Percentiles rank a stretch among this genome's conserved stretches.
Evolutionary conservation across 192 early-diverging fungal species (phyloP).

Genomic region (Allomyces macrogynus): DNA sequence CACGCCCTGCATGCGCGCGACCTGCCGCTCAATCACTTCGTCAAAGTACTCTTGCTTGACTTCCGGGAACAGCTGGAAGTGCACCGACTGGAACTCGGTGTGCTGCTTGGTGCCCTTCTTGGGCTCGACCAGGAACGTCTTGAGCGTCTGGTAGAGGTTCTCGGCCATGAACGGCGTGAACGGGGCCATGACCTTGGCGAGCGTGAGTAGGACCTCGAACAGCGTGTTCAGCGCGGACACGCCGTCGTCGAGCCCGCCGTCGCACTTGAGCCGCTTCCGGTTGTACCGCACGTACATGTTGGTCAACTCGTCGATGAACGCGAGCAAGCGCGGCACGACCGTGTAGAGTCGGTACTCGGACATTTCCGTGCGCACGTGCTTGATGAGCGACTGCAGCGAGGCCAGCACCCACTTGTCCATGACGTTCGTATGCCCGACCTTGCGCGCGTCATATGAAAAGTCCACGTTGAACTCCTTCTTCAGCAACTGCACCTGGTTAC

Average conservation of each 20-base stretch:
- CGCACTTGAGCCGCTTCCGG: slow-evolving; percentile 89
- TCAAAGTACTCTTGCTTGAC: slow-evolving; percentile 91
- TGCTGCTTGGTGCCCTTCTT: neutral
- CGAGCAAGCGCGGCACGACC: slow-evolving; percentile 77
- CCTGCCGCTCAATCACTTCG: slow-evolving; percentile 77
- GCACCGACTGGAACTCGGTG: slow-evolving; percentile 66
- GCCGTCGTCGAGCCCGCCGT: slow-evolving; percentile 71
- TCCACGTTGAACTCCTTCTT: slow-evolving; percentile 67
- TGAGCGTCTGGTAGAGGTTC: slow-evolving; percentile 90
- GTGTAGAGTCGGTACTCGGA: slow-evolving; percentile 88
- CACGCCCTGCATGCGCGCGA: slow-evolving; percentile 86
- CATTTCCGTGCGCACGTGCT: slow-evolving; percentile 90
- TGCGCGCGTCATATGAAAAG: slow-evolving; percentile 55
- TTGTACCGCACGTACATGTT: slow-evolving; percentile 99
- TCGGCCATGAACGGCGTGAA: slow-evolving; percentile 96
- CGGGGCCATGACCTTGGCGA: slow-evolving; percentile 79
- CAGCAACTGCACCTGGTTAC: slow-evolving; percentile 64
- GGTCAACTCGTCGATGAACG: slow-evolving; percentile 80
- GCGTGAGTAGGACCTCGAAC: slow-evolving; percentile 83
- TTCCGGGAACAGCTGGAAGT: slow-evolving; percentile 89
- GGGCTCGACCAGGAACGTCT: slow-evolving; percentile 39
- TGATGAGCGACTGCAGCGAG: slow-evolving; percentile 76
- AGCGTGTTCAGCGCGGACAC: slow-evolving; percentile 74
- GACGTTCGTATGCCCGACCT: slow-evolving; percentile 52
- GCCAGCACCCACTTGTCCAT: slow-evolving; percentile 99